Conservation (phyloP, 1,284 basidiomycete genomes). For the Ustilago curta region DNA sequence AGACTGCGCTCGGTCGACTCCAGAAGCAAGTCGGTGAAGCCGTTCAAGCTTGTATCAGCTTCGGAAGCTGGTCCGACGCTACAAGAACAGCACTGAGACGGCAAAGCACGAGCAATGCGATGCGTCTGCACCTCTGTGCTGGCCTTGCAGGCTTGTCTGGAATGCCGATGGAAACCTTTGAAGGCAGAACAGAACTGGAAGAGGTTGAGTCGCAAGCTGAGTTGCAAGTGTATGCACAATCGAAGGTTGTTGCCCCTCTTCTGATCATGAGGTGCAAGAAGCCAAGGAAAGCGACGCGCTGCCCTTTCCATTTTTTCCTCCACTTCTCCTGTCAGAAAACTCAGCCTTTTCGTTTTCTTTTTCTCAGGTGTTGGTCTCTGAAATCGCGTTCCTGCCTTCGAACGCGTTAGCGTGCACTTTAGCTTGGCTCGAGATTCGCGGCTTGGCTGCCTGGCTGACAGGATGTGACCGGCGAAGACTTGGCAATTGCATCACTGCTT, state of each 20-base stretch:
- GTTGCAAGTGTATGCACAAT: constrained; percentile 1
- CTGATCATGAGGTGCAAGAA: background rate
- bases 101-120: background rate
- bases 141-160: background rate
- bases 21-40: background rate
- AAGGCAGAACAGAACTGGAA: background rate
- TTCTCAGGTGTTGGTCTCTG: constrained; percentile 9
- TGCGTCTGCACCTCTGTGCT: background rate
- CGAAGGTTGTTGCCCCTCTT: constrained; percentile 5
- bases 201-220: background rate
- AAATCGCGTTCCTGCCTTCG: background rate
- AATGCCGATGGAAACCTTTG: background rate
- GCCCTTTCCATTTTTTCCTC: constrained; percentile 10
- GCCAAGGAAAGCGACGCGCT: background rate
- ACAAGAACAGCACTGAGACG: background rate
- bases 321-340: constrained; percentile 13
- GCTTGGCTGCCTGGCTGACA: background rate
- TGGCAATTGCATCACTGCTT: background rate
- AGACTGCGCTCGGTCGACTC: no score
- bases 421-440: background rate
- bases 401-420: background rate
- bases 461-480: background rate
- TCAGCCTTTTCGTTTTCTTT: constrained; percentile 12
- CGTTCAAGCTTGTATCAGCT: background rate
- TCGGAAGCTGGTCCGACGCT: constrained; percentile 6